These are phyloP conservation scores for Quercus glauca DNA, from an alignment of 306 rosid genomes.

Conservation along the genomic window DNA sequence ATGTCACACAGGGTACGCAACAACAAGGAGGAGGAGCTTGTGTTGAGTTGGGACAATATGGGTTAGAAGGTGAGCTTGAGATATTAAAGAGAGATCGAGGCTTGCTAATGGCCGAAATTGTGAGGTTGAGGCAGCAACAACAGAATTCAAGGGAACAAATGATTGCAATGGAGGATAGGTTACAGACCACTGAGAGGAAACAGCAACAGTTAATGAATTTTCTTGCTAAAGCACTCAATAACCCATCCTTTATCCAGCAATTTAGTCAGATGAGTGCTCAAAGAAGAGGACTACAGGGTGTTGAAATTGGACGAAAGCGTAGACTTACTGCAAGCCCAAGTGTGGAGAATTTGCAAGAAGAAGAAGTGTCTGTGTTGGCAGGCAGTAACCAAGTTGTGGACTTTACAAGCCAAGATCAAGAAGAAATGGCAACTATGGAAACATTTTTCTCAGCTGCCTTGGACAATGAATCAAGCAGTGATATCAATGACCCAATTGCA, in stretches of 20 bases:
- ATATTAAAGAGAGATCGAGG: constrained; percentile 61
- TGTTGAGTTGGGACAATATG: constrained; percentile 74
- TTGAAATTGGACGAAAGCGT: constrained; percentile 52
- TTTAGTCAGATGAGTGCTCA: constrained; percentile 33
- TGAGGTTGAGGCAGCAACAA: constrained; percentile 71
- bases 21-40: constrained; percentile 47
- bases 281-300: constrained; percentile 37
- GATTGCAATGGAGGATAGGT: constrained; percentile 54
- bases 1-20: constrained; percentile 39
- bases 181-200: constrained; percentile 62
- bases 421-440: constrained; percentile 40
- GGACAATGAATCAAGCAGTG: constrained; percentile 54
- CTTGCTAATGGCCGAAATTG: constrained; percentile 65
- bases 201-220: constrained; percentile 68
- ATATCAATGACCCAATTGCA: constrained; percentile 24
- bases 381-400: constrained; percentile 23
- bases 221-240: constrained; percentile 66
- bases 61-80: constrained; percentile 68
- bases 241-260: constrained; percentile 46
- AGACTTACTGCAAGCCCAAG: constrained; percentile 56
- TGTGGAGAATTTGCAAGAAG: constrained; percentile 56
- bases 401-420: constrained; percentile 27
- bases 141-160: constrained; percentile 52
- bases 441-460: constrained; percentile 37
- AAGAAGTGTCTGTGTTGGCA: constrained; percentile 13